phyloP scores from a whole-genome alignment of 371 early-diverging fungal species.

The Circinella minor region DNA sequence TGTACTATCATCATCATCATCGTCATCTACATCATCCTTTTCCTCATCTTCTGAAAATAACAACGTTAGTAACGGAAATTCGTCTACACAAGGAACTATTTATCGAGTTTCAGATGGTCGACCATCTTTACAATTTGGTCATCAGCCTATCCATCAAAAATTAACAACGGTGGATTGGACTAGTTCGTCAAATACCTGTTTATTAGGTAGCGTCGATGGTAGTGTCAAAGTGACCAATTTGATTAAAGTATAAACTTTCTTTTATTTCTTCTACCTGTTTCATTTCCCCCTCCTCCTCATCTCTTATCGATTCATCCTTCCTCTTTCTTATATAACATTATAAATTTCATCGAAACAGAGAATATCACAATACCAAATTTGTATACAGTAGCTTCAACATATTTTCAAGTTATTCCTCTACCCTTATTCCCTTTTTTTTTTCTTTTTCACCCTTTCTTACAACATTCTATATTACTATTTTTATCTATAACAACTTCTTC shows the following conservation, averaged over 20 bases:
- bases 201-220: slow-evolving; percentile 61
- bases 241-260: slow-evolving; percentile 47
- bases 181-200: slow-evolving; percentile 56
- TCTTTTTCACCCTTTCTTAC: too few species aligned
- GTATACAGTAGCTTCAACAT: too few species aligned
- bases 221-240: slow-evolving; percentile 60
- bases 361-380: too few species aligned
- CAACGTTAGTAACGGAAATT: background rate
- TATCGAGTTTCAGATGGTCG: slow-evolving; percentile 46
- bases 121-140: slow-evolving; percentile 47
- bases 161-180: slow-evolving; percentile 66
- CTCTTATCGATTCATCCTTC: too few species aligned
- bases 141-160: slow-evolving; percentile 44
- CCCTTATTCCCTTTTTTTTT: too few species aligned
- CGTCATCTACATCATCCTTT: slow-evolving; percentile 17
- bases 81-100: slow-evolving; percentile 31
- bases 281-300: too few species aligned
- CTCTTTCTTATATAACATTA: too few species aligned
- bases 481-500: too few species aligned
- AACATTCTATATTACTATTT: too few species aligned
- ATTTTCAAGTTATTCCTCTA: too few species aligned
- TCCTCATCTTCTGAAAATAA: slow-evolving; percentile 13
- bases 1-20: slow-evolving; percentile 12
- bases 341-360: background rate
- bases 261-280: too few species aligned